Base-by-base conservation (phyloP, 257 asterid genomes). In the Penstemon barbatus region DNA sequence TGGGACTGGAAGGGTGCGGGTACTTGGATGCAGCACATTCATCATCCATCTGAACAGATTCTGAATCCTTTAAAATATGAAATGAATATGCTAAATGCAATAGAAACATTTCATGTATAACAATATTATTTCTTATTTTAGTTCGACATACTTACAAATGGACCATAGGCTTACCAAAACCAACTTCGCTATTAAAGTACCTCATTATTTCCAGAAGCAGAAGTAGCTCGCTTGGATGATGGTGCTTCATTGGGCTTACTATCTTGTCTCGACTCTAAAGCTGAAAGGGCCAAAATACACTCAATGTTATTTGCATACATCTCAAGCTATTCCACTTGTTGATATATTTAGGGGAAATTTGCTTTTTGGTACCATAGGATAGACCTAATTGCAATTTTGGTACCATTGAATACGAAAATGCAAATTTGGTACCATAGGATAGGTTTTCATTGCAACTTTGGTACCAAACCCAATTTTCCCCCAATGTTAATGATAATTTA, bases 201-300 rank as follows among this genome's bases (percentile, higher is more conserved):
- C 92, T 79, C 81, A 15, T 53, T 80, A 65, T 65, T 68, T 69
- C 77, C 78, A 70, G 74, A 67, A 68, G 58, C 60, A 57, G 52
- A 67, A 65, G 77, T 61, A 78, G 75, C 71, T 65, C 81, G 74
- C 66, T 71, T 54, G 45, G 82, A 71, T 72, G 64, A 51, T 66
- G 55, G 59, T 61, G 71, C 74, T 10, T 74, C 84, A 75, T 63
- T 72, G 43, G 58, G 69, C 67, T 71, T 63, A 36, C 52, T 80
- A 68, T 67, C 85, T 75, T 70, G 72, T 76, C 80, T 74, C 4
- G 75, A 71, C 77, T 83, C 85, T 72, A 72, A 69, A 77, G 66
- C 91, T 82, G 85, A 73, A 72, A 77, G 74, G 54, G 66, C 8
- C 69, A 69, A 57, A 59, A 41, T 39, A 19, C 69, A 60, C 54